A percentile compares a stretch with the other conserved stretches of the same genome.
phyloP scores from a whole-genome alignment of 2,329 filamentous ascomycete species.

The Tolypocladium sp. region DNA sequence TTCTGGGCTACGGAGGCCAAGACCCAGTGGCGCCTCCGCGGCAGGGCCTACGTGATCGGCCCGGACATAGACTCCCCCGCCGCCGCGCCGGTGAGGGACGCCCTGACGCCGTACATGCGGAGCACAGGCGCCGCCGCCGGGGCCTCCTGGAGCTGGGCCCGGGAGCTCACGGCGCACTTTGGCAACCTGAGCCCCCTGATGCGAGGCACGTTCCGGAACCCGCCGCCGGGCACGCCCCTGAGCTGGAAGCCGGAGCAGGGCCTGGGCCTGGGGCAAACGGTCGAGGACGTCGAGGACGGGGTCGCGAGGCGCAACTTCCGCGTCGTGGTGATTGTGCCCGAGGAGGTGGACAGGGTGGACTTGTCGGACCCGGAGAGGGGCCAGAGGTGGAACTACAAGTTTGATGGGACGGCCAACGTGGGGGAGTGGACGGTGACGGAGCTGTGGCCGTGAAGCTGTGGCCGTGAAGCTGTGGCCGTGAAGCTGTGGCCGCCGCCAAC shows the following conservation, averaged over 20 bases:
- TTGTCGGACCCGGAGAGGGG: conserved; percentile 56
- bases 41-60: conserved; percentile 66
- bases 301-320: conserved; percentile 69
- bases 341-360: conserved; percentile 68
- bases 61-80: conserved; percentile 48
- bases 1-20: conserved; percentile 66
- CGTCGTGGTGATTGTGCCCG: conserved; percentile 71
- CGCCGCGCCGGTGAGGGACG: conserved; percentile 43
- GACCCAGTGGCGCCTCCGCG: conserved; percentile 80
- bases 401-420: conserved; percentile 32
- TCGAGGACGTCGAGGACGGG: conserved; percentile 61
- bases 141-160: conserved; percentile 64
- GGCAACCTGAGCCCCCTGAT: conserved; percentile 77
- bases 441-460: conserved; percentile 51
- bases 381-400: conserved; percentile 59
- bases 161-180: conserved; percentile 79
- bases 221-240: conserved; percentile 57
- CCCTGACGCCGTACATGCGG: conserved; percentile 56
- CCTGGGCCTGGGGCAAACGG: conserved; percentile 48
- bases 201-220: conserved; percentile 66
- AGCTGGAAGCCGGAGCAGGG: conserved; percentile 35
- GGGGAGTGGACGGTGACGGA: conserved; percentile 59
- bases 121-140: conserved; percentile 18
- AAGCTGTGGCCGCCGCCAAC: background rate
- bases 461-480: too few species aligned